Base-by-base conservation (phyloP, 306 rosid genomes). In the Hippophae rhamnoides region DNA sequence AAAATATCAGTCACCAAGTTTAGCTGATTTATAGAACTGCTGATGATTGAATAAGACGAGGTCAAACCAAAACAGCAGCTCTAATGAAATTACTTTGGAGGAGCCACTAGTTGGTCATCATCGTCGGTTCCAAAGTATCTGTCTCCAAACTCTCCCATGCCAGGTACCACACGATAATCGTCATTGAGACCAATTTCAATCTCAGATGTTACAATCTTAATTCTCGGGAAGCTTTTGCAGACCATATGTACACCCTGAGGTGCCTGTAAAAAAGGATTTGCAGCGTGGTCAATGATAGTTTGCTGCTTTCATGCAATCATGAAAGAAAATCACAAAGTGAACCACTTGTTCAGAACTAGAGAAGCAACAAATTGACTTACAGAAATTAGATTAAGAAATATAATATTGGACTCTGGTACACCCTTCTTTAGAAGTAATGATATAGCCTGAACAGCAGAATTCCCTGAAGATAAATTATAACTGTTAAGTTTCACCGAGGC, bases 71-170 rank as follows among this genome's bases (percentile, higher is more conserved):
- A 31, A 31, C 26, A 61, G 47, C 7, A 13, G 53, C 9, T 63
- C 47, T 10, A 40, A 43, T 57, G 69, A 57, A 60, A 72, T 69
- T 82, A 78, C 73, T 69, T 46, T 26, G 76, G 71, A 44, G 78
- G 68, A 71, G 68, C 52, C 69, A 69, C 77, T 62, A 56, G 80
- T 73, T 66, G 80, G 45, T 82, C 88, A 10, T 86, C 95, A 49
- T 92, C 97, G 62, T 93, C 99, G 2, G 99, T 93, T 78, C 99
- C 99, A 58, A 93, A 93, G 69, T 93, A 93, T 13, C 97, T 59
- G 80, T 93, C 99, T 54, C 99, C 99, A 72, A 93, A 93, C 78
- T 93, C 99, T 3, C 99, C 99, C 99, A 93, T 93, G 57, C 99
- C 99, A 0, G 99, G 99, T 40, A 89, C 62, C 45, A 93, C 99